These are phyloP conservation scores for Dichotomopilus funicola DNA, from an alignment of 2,329 filamentous ascomycete genomes.

Conservation along the genomic window DNA sequence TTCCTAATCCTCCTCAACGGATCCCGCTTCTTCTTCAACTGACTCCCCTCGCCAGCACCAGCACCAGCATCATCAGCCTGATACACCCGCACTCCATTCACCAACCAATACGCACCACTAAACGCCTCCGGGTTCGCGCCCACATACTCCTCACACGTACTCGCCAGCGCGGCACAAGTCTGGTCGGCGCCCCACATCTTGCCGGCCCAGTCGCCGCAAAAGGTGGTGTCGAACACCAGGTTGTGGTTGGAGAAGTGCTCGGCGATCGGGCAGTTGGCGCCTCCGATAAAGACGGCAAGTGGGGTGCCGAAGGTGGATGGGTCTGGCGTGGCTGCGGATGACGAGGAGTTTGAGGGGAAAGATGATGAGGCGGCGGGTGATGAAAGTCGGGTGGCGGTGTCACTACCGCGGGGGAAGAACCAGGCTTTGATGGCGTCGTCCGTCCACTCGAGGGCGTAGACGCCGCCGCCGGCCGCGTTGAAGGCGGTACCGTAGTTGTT, in stretches of 20 bases:
- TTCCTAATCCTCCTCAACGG: neutral
- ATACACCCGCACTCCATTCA: conserved; percentile 66
- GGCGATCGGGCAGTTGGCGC: conserved; percentile 64
- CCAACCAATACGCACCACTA: conserved; percentile 66
- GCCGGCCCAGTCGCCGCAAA: conserved; percentile 86
- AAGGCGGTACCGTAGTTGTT: conserved; percentile 61
- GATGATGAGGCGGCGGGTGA: neutral
- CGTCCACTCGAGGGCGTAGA: conserved; percentile 75
- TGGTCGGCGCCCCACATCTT: conserved; percentile 53
- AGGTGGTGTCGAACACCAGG: conserved; percentile 75
- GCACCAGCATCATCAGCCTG: conserved; percentile 22
- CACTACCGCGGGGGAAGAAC: conserved; percentile 63
- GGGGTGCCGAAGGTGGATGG: conserved; percentile 65
- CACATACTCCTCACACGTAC: conserved; percentile 67
- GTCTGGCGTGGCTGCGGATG: conserved; percentile 56
- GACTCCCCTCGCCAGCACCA: neutral
- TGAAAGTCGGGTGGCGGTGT: conserved; percentile 21
- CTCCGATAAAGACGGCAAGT: conserved; percentile 59
- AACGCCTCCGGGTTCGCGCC: conserved; percentile 64
- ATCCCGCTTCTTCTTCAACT: neutral
- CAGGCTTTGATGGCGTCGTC: conserved; percentile 64
- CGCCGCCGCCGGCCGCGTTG: conserved; percentile 61
- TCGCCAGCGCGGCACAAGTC: conserved; percentile 53
- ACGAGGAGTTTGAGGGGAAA: conserved; percentile 6
- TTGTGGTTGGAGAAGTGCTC: conserved; percentile 63